Evolutionary conservation across 495 filamentous ascomycete species (phyloP), one percentile per base, ranked within the genome.

Genomic region (Daldinia childiae): DNA sequence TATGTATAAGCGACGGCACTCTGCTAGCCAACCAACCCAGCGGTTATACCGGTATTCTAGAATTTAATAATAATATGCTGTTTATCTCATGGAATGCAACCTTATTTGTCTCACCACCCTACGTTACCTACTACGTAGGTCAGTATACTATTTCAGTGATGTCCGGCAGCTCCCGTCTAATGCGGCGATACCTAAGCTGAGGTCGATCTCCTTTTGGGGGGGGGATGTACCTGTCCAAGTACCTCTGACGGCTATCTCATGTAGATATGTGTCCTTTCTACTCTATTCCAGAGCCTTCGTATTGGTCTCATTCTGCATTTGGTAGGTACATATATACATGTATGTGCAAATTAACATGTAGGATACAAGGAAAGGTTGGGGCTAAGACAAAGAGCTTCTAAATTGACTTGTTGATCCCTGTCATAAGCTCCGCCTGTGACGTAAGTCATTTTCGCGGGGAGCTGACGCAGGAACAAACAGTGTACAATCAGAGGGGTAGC

Each of bases 391-490:
- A 71, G 12, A 12, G 39, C 55, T 51, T 63, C 52, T 57, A 63
- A 51, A 29, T 51, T 71, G 48, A 45, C 12, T 64, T 66, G 62
- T 19, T 54, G 51, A 74, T 71, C 68, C 68, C 45, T 67, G 67
- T 74, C 68, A 19, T 34, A 56, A 68, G 68, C 63, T 72, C 62
- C 39, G 52, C 55, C 55, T 34, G 62, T 75, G 72, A 75, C 72
- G 69, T 75, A 72, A 64, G 45, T 62, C 64, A 72, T 48, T 38
- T 15, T 52, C 60, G 60, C 60, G 64, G 69, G 73, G 64, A 72
- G 64, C 65, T 63, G 66, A 69, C 58, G 72, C 68, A 75, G 68
- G 69, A 69, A 73, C 73, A 73, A 72, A 69, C 57, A 58, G 32
- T 56, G 19, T 38, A 69, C 52, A 39, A 29, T 57, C 32, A 52